Evolutionary conservation across 805 yeast genomes (phyloP).

Genomic region (Cyberlindnera saturnus): DNA sequence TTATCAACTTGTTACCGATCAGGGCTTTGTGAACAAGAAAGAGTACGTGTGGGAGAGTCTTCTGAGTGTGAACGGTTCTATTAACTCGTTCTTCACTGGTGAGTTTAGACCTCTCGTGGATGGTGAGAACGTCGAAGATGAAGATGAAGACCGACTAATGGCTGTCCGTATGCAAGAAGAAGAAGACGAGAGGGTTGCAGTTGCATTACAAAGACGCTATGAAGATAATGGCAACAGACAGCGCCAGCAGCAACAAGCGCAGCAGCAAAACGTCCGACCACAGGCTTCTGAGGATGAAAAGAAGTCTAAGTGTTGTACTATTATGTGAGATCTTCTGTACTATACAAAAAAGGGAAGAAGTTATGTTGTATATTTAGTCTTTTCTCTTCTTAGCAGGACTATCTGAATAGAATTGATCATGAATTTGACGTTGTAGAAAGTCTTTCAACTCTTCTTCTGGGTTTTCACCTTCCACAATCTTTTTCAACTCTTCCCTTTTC

Average conservation of each 20-base stretch:
- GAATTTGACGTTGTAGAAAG: constrained; percentile 60
- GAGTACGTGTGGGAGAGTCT: constrained; percentile 82
- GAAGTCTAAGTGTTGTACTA: constrained; percentile 19
- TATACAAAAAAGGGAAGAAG: neutral
- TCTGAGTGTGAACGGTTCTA: constrained; percentile 56
- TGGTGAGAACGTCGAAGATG: constrained; percentile 17
- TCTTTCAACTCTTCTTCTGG: constrained; percentile 74
- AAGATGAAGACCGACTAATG: constrained; percentile 33
- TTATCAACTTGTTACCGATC: constrained; percentile 68
- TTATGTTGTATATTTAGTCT: neutral
- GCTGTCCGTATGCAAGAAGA: constrained; percentile 45
- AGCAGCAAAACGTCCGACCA: constrained; percentile 4
- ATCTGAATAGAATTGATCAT: constrained; percentile 39
- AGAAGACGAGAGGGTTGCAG: constrained; percentile 49
- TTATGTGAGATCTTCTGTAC: constrained; percentile 14
- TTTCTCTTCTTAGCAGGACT: constrained; percentile 30
- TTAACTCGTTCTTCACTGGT: constrained; percentile 68
- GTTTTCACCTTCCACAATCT: constrained; percentile 70
- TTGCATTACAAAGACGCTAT: constrained; percentile 29
- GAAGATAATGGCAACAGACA: neutral
- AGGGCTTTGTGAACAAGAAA: constrained; percentile 43
- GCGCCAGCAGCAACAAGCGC: constrained; percentile 3
- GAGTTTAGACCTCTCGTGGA: constrained; percentile 41
- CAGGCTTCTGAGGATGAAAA: neutral
- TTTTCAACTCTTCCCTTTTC: constrained; percentile 58